Percentiles rank a stretch among this genome's conserved stretches.
These are phyloP conservation scores for Stephanodiscus triporus DNA, from an alignment of 108 stramenopile genomes.

Conservation along the genomic window DNA sequence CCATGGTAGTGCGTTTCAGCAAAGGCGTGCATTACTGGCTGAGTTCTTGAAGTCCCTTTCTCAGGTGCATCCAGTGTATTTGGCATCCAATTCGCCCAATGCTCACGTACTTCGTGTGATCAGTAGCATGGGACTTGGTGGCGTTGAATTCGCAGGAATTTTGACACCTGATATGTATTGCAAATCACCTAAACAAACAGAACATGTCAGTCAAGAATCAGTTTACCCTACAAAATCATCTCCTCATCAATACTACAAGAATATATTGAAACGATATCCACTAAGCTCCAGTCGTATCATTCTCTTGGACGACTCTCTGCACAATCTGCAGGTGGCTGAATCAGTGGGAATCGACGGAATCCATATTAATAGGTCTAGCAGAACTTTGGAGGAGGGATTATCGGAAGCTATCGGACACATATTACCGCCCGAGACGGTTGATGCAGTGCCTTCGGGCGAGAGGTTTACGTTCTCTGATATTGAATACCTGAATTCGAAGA, in stretches of 20 bases:
- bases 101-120: conserved; percentile 66
- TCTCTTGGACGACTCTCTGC: conserved; percentile 55
- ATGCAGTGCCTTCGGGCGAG: conserved; percentile 7
- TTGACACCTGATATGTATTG: conserved; percentile 68
- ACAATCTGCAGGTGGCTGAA: conserved; percentile 51
- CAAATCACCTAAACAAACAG: not conserved
- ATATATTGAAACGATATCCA: conserved; percentile 37
- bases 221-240: conserved; percentile 75
- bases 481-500: conserved; percentile 77
- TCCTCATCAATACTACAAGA: conserved; percentile 58
- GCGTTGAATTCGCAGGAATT: conserved; percentile 36
- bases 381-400: conserved; percentile 60
- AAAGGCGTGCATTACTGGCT: conserved; percentile 37
- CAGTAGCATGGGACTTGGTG: conserved; percentile 59
- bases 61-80: conserved; percentile 44
- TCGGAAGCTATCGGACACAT: conserved; percentile 59
- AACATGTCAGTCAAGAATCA: not conserved
- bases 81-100: conserved; percentile 83
- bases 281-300: conserved; percentile 28
- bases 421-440: conserved; percentile 20
- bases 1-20: conserved; percentile 35
- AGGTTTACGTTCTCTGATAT: conserved; percentile 63
- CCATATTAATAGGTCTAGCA: conserved; percentile 27
- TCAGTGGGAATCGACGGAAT: conserved; percentile 54
- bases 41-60: conserved; percentile 29